Evolutionary conservation across 2,329 filamentous ascomycete genomes (phyloP), one percentile per base, ranked within the genome.

Genomic region (Colletotrichum falcatum): DNA sequence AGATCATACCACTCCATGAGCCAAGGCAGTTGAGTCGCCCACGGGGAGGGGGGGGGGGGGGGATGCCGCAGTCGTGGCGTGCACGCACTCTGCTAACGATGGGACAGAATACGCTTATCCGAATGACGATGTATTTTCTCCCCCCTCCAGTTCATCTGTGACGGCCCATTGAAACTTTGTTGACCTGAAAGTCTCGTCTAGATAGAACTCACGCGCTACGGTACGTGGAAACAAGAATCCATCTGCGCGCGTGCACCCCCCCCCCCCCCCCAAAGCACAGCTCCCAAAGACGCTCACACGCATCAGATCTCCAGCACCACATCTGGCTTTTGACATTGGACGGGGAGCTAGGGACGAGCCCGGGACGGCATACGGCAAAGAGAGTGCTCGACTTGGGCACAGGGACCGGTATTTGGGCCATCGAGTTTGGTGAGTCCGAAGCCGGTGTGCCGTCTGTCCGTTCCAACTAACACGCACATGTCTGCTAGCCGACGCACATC

Each of bases 311-410:
- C 0, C 80, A 82, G 73, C 81, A 82, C 65, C 77, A 80, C 46
- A 70, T 81, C 0, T 80, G 79, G 49, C 44, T 71, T 0, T 72
- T 82, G 1, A 81, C 79, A 0, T 74, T 80, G 6, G 73, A 77
- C 0, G 76, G 76, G 6, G 78, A 78, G 39, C 72, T 81, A 0
- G 77, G 72, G 28, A 44, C 75, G 0, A 74, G 72, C 5, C 81
- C 81, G 0, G 63, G 66, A 5, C 71, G 69, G 12, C 66, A 77
- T 9, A 75, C 72, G 1, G 60, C 78, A 8, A 61, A 69, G 11
- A 77, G 76, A 5, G 77, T 82, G 7, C 76, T 87, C 2, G 85
- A 87, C 74, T 72, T 85, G 42, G 84, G 84, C n/a, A 85, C 83
- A 1, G 84, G 84, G 0, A 86, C 84, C 12, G 84, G 84, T 11